Evolutionary conservation across 768 basidiomycete genomes (phyloP).

Genomic region (Daedalea quercina): DNA sequence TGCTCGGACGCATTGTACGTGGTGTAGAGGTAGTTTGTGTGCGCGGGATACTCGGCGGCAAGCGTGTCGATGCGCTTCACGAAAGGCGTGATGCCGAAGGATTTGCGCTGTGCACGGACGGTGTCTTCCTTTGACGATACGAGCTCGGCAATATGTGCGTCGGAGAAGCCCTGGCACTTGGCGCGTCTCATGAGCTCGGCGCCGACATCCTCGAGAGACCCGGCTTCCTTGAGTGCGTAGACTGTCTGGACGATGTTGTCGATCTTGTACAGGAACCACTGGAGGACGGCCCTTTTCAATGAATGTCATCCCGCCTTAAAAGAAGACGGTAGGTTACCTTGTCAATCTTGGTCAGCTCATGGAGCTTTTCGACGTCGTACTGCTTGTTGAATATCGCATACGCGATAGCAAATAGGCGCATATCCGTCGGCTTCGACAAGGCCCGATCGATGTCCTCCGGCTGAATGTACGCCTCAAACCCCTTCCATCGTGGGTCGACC

Average conservation of each 20-base stretch:
- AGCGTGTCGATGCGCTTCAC: constrained; percentile 99
- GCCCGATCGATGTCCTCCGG: constrained; percentile 81
- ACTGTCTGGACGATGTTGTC: constrained; percentile 96
- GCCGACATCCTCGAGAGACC: constrained; percentile 63
- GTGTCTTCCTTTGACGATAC: constrained; percentile 64
- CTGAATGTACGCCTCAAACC: constrained; percentile 92
- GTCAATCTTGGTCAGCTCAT: constrained; percentile 97
- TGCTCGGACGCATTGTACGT: constrained; percentile 97
- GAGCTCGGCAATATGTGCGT: constrained; percentile 84
- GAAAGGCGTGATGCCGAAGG: constrained; percentile 85
- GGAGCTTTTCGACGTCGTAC: constrained; percentile 85
- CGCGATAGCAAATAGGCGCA: constrained; percentile 93
- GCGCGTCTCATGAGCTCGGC: constrained; percentile 77
- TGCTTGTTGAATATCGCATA: constrained; percentile 94
- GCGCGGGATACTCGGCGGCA: constrained; percentile 96
- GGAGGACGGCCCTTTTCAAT: neutral
- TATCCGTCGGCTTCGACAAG: constrained; percentile 83
- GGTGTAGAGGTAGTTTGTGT: constrained; percentile 99
- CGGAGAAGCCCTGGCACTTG: constrained; percentile 94
- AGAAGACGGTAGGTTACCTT: constrained; percentile 45
- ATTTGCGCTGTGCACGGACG: constrained; percentile 84
- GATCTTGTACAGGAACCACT: constrained; percentile 99
- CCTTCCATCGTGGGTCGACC: constrained; percentile 94
- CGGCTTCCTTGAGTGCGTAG: constrained; percentile 61
- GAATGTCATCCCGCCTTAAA: neutral